A percentile compares a stretch with the other conserved stretches of the same genome.
phyloP scores from a whole-genome alignment of 2,329 filamentous ascomycete genomes.

The Cercospora berteroae region DNA sequence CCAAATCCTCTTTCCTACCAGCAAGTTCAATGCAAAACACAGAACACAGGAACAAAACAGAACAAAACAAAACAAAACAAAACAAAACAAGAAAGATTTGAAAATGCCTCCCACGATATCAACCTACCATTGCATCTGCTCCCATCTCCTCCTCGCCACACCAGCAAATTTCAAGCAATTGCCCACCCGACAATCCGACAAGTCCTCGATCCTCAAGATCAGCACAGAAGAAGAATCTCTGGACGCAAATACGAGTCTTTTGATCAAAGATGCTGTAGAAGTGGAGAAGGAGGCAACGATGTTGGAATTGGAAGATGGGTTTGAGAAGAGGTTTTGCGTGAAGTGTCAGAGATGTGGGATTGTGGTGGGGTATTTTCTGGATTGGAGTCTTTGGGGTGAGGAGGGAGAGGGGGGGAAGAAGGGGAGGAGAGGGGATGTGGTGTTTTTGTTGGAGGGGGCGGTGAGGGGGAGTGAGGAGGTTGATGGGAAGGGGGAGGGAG shows the following conservation, averaged over 20 bases:
- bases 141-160: conserved; percentile 61
- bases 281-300: conserved; percentile 23
- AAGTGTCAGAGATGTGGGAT: conserved; percentile 62
- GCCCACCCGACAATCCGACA: conserved; percentile 55
- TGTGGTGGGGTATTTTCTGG: conserved; percentile 62
- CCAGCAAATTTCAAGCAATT: conserved; percentile 53
- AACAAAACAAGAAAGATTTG: no score
- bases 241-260: conserved; percentile 23
- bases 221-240: conserved; percentile 19
- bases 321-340: conserved; percentile 62
- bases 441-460: conserved; percentile 62
- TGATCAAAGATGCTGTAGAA: conserved; percentile 16
- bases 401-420: conserved; percentile 34
- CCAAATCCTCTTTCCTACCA: not conserved
- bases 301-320: conserved; percentile 53
- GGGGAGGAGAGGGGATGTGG: conserved; percentile 48
- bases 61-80: not conserved
- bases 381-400: conserved; percentile 49
- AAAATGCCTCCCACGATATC: conserved; percentile 8
- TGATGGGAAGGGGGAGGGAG: conserved; percentile 27
- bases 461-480: conserved; percentile 59
- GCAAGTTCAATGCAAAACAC: not conserved
- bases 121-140: conserved; percentile 66
- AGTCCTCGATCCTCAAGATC: conserved; percentile 58
- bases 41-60: not conserved